Evolutionary conservation across 2,329 filamentous ascomycete genomes (phyloP).

Genomic region (Phyllosticta citrichinensis): DNA sequence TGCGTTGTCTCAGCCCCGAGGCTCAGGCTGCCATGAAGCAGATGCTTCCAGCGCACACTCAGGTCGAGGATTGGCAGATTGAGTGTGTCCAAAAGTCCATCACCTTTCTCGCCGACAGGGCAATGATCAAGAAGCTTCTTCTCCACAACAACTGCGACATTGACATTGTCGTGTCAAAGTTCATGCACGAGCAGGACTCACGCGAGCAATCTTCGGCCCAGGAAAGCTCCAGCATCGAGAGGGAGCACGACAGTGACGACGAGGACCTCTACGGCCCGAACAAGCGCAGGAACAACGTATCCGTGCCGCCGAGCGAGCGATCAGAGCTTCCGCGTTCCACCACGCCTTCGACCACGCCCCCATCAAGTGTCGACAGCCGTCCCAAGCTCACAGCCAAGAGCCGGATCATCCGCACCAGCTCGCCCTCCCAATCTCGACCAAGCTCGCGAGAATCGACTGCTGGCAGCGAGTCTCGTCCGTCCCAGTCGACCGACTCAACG

Average conservation of each 20-base stretch:
- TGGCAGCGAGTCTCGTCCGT: background rate
- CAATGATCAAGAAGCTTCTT: conserved; percentile 42
- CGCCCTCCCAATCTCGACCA: background rate
- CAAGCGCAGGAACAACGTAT: conserved; percentile 24
- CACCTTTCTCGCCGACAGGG: conserved; percentile 40
- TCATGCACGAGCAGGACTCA: conserved; percentile 35
- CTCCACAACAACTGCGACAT: conserved; percentile 45
- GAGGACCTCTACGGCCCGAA: conserved; percentile 38
- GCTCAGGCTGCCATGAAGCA: conserved; percentile 32
- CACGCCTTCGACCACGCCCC: background rate
- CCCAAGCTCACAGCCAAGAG: conserved; percentile 2
- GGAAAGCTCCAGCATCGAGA: conserved; percentile 40
- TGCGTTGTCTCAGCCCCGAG: conserved; percentile 21
- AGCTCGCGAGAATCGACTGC: background rate
- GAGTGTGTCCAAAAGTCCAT: conserved; percentile 42
- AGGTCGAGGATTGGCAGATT: conserved; percentile 46
- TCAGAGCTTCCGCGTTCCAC: background rate
- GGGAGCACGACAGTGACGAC: conserved; percentile 43
- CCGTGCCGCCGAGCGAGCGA: background rate
- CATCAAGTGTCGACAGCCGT: background rate
- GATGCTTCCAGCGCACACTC: conserved; percentile 27
- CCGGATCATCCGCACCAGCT: background rate
- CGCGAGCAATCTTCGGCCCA: conserved; percentile 37
- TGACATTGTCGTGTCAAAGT: conserved; percentile 41
- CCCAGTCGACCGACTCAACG: background rate